Evolutionary conservation across 78 protist genomes (phyloP).

Genomic region (Dictyostelium discoideum): DNA sequence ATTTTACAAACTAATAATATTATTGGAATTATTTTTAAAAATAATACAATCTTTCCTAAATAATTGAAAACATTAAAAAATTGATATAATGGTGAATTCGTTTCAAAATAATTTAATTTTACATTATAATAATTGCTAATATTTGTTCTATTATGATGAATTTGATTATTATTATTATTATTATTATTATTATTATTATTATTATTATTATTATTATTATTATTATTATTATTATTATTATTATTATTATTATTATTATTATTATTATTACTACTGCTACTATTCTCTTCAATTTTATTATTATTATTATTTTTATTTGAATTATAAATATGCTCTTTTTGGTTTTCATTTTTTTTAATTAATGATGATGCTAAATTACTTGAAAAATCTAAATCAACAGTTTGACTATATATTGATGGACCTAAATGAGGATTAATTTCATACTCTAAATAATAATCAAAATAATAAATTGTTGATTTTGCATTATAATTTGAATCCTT

Average conservation of each 20-base stretch:
- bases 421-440: neutral
- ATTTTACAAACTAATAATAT: neutral
- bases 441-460: neutral
- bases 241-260: neutral
- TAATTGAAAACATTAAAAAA: neutral
- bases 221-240: neutral
- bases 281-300: neutral
- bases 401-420: neutral
- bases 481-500: neutral
- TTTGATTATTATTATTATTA: neutral
- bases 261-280: too few relatives aligned
- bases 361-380: neutral
- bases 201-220: neutral
- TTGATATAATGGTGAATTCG: neutral
- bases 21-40: neutral
- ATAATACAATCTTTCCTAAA: neutral
- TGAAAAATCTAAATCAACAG: neutral
- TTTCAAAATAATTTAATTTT: neutral
- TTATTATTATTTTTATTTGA: neutral
- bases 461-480: neutral
- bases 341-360: neutral
- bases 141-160: neutral
- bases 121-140: neutral
- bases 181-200: neutral
- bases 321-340: neutral